These are phyloP conservation scores for Nyssa sinensis DNA, from an alignment of 148 eudicot genomes.

Conservation along the genomic window DNA sequence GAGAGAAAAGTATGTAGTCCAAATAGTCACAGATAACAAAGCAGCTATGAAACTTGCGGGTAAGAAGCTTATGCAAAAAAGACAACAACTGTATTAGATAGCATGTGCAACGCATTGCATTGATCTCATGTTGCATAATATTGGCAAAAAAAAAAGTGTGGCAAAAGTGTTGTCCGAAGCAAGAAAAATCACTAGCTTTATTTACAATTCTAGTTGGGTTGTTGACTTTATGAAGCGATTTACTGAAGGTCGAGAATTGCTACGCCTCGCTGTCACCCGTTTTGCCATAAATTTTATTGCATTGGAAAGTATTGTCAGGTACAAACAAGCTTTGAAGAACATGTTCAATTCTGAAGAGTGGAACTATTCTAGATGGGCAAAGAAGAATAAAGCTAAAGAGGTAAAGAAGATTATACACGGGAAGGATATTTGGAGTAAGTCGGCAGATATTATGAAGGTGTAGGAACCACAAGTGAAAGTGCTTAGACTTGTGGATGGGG, in stretches of 20 bases:
- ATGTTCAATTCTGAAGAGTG: background rate
- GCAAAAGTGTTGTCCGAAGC: background rate
- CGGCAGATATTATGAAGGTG: background rate
- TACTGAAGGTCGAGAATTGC: background rate
- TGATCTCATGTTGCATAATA: conserved; percentile 2
- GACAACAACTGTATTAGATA: conserved; percentile 1
- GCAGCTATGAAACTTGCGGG: no score
- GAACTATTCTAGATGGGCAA: background rate
- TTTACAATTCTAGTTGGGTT: no score
- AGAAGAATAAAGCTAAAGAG: background rate
- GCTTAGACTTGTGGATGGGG: no score
- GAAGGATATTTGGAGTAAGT: background rate
- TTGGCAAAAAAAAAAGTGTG: background rate
- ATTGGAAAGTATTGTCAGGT: background rate
- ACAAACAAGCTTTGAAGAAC: background rate
- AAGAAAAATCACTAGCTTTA: conserved; percentile 2
- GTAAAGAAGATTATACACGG: background rate
- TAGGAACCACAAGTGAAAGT: no score
- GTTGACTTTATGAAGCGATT: no score
- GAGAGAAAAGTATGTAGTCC: background rate
- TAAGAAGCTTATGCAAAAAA: background rate
- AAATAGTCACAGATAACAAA: no score
- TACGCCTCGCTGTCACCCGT: background rate
- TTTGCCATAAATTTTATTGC: conserved; percentile 6
- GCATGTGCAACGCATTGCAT: conserved; percentile 2